Base-by-base conservation (phyloP, 2,329 filamentous ascomycete species). In the Colletotrichum lindemuthianum region DNA sequence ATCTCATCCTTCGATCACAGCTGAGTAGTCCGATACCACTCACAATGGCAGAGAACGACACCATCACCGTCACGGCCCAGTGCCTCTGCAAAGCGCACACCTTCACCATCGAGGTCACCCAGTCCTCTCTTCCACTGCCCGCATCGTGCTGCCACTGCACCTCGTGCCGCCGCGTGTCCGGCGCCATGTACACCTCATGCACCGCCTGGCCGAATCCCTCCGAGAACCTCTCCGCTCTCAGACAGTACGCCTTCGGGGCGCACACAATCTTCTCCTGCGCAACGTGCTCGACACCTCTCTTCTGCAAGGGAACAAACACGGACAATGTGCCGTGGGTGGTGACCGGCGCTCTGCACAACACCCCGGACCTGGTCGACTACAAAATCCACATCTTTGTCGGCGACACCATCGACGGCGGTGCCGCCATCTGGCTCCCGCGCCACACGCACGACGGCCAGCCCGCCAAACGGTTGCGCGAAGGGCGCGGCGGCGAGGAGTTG, bases 391-490 rank as follows among this genome's bases (percentile, higher is more conserved):
- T 82, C 3, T 84, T 79, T 60, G 73, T 86, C 1, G 77, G 72
- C 1, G 83, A 86, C 59, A 87, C 85, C 0, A 34, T 76, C 2
- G 85, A 88, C 68, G 85, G 84, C 2, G 85, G 86, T 0, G 77
- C 83, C 1, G 78, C 78, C 2, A 69, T 76, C 1, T 87, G 82
- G 82, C 69, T 85, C 5, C 74, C 73, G 10, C 6, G n/a, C 32
- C 67, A 73, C 7, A 56, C 72, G 0, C 58, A 67, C 1, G 72
- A 76, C 47, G 76, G 74, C 0, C 53, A 39, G 8, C 60, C 37
- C 4, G 57, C 71, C 1, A 69, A 68, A 8, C 61, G 72, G 0
- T 79, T 75, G 77, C 66, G 58, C 10, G 73, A 68, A 0, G 44
- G 54, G 2, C 51, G 64, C n/a, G 15, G 43, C 43, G n/a, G 43